A percentile compares a stretch with the other conserved stretches of the same genome.
phyloP scores from a whole-genome alignment of 1,139 yeast species.

The Yamadazyma spencermartinsiae region DNA sequence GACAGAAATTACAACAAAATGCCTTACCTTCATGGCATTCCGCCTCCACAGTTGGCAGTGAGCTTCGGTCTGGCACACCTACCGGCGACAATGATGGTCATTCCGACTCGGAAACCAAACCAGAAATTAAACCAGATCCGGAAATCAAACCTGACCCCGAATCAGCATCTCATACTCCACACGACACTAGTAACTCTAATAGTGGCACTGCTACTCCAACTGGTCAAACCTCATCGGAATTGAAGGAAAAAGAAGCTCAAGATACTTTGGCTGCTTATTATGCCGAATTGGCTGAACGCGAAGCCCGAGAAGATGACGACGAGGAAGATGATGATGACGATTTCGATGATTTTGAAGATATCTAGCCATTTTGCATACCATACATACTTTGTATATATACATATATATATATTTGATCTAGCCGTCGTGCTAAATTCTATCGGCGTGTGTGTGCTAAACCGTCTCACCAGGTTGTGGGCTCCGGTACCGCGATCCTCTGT shows the following conservation, averaged over 20 bases:
- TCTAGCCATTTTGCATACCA: too few species aligned
- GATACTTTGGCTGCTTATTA: conserved; percentile 81
- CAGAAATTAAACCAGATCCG: conserved; percentile 12
- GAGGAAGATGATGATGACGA: conserved; percentile 57
- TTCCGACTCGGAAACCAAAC: conserved; percentile 14
- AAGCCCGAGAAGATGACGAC: conserved; percentile 61
- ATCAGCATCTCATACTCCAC: conserved; percentile 14
- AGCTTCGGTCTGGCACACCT: conserved; percentile 41
- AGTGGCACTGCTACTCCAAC: conserved; percentile 12
- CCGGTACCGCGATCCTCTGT: too few species aligned
- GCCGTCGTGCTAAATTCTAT: too few species aligned
- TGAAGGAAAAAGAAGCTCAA: conserved; percentile 64
- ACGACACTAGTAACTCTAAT: conserved; percentile 15
- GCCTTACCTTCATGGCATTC: conserved; percentile 97
- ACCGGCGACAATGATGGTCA: conserved; percentile 1
- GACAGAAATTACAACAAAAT: conserved; percentile 78
- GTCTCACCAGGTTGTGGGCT: too few species aligned
- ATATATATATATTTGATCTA: too few species aligned
- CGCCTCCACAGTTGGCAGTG: conserved; percentile 77
- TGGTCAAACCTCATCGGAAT: conserved; percentile 23
- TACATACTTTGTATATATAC: background rate
- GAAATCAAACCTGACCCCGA: conserved; percentile 8
- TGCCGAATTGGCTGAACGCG: conserved; percentile 66
- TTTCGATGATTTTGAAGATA: conserved; percentile 52
- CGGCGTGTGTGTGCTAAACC: too few species aligned